Percentiles rank a stretch among this genome's conserved stretches.
Evolutionary conservation across 2,329 filamentous ascomycete genomes (phyloP).

Genomic region (Anisogramma anomala): DNA sequence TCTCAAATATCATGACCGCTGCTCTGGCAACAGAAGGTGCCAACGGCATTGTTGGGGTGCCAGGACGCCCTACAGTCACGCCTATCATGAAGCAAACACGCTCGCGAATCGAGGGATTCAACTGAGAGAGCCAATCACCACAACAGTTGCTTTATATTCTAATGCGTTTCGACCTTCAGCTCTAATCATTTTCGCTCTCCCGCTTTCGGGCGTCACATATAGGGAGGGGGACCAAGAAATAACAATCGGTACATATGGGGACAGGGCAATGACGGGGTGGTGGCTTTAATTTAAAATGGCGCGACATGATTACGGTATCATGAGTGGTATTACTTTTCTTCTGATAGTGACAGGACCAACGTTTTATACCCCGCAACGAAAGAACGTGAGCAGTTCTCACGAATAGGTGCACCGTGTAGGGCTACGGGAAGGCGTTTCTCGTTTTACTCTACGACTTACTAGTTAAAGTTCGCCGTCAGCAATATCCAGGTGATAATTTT

Average conservation of each 20-base stretch:
- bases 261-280: background rate
- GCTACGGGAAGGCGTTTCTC: no score
- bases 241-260: background rate
- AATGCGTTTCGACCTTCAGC: no score
- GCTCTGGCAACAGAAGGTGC: constrained; percentile 1
- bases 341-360: background rate
- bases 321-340: background rate
- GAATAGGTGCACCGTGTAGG: no score
- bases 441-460: no score
- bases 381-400: background rate
- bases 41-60: constrained; percentile 3
- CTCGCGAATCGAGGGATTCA: constrained; percentile 9
- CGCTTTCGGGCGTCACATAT: background rate
- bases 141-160: background rate
- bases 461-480: no score
- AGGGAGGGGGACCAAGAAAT: background rate
- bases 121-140: background rate
- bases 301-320: constrained; percentile 1
- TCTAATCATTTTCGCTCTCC: constrained; percentile 1
- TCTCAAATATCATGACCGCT: background rate
- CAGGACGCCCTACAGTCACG: constrained; percentile 7
- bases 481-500: no score
- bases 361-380: constrained; percentile 3
- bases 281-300: background rate
- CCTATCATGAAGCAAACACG: constrained; percentile 9